Conservation (phyloP, 208 protist genomes). For the Leishmania aethiopica region DNA sequence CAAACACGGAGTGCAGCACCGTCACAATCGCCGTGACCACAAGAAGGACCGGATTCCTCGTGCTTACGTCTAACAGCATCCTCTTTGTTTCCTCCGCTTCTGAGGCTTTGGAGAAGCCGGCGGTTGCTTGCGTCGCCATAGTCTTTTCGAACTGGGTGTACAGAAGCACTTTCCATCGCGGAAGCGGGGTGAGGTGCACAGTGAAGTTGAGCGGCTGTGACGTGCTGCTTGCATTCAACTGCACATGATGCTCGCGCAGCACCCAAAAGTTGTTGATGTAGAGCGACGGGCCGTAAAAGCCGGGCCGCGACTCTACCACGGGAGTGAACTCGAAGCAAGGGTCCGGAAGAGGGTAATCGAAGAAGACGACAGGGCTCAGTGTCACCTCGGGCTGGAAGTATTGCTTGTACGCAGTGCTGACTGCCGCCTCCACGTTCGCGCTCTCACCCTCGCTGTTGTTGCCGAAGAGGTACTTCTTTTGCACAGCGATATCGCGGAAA, state of each 20-base stretch:
- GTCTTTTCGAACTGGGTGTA: conserved; percentile 85
- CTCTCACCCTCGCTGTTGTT: conserved; percentile 10
- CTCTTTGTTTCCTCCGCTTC: conserved; percentile 84
- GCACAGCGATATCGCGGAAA: conserved; percentile 22
- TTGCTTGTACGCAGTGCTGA: conserved; percentile 8
- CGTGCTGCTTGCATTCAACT: conserved; percentile 80
- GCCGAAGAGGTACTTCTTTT: conserved; percentile 35
- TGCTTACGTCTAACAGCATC: conserved; percentile 93
- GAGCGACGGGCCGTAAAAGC: conserved; percentile 86
- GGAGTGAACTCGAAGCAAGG: conserved; percentile 46
- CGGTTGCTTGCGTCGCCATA: conserved; percentile 68
- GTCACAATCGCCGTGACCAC: conserved; percentile 94
- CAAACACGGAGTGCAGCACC: conserved; percentile 97
- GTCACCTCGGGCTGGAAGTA: conserved; percentile 72
- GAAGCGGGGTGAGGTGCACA: conserved; percentile 47
- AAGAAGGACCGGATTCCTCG: conserved; percentile 95
- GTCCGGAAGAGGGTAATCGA: conserved; percentile 59
- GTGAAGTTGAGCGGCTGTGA: conserved; percentile 50
- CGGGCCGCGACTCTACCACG: conserved; percentile 24
- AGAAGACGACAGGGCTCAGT: conserved; percentile 75
- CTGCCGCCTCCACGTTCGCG: neutral
- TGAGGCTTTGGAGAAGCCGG: conserved; percentile 62
- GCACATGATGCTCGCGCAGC: conserved; percentile 77
- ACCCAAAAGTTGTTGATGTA: conserved; percentile 97
- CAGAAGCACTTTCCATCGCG: conserved; percentile 72